Percentiles rank a stretch among this genome's conserved stretches.
phyloP scores from a whole-genome alignment of 2,329 filamentous ascomycete genomes.

The Pestalotiopsis sp. region DNA sequence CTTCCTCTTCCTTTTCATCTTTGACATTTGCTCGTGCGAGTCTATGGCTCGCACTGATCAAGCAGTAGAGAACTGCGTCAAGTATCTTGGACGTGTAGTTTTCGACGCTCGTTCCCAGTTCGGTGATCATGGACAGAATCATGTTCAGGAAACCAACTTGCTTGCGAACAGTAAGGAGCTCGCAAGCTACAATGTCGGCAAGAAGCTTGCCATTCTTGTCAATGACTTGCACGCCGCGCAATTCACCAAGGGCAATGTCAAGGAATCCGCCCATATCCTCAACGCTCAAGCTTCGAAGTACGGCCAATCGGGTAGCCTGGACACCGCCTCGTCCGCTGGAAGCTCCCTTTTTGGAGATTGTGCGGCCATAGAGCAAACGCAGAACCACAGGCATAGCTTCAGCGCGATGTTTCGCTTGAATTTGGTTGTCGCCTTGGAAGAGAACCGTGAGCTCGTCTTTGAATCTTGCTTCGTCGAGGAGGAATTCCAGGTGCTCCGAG shows the following conservation, averaged over 20 bases:
- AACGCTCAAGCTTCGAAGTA: constrained; percentile 76
- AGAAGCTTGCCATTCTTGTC: constrained; percentile 52
- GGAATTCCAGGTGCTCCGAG: constrained; percentile 80
- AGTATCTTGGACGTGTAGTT: constrained; percentile 71
- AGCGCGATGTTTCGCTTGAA: constrained; percentile 72
- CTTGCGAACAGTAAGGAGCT: constrained; percentile 71
- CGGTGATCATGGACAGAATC: constrained; percentile 83
- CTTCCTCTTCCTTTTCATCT: constrained; percentile 39
- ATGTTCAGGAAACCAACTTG: constrained; percentile 93
- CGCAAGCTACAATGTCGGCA: constrained; percentile 56
- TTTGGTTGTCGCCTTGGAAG: constrained; percentile 73
- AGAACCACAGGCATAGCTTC: constrained; percentile 85
- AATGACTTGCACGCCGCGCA: constrained; percentile 66
- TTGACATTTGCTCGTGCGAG: constrained; percentile 46
- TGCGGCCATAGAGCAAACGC: constrained; percentile 84
- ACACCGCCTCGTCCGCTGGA: constrained; percentile 80
- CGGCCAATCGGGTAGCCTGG: constrained; percentile 78
- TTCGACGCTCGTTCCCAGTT: constrained; percentile 74
- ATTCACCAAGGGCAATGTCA: constrained; percentile 75
- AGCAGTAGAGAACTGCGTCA: constrained; percentile 80
- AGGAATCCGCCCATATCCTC: constrained; percentile 81
- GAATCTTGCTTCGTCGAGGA: constrained; percentile 89
- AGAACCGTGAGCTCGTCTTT: constrained; percentile 93
- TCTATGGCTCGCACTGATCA: constrained; percentile 69
- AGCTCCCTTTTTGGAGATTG: constrained; percentile 79